These are phyloP conservation scores for Dioscorea dumetorum DNA, from an alignment of 106 monocot genomes.

Conservation along the genomic window DNA sequence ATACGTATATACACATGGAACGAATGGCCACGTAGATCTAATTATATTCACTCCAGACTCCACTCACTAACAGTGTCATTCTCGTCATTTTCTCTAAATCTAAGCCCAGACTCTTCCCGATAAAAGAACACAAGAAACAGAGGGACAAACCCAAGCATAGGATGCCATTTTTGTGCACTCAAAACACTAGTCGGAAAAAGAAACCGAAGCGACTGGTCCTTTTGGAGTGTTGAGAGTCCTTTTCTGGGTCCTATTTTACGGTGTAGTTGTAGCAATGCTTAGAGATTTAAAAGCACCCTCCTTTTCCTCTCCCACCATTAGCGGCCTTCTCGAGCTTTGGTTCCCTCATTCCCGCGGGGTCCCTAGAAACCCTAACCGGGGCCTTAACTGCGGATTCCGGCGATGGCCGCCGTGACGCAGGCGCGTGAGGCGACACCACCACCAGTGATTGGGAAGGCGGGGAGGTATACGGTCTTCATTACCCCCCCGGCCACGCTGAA, in stretches of 20 bases:
- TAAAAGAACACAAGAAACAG: not conserved
- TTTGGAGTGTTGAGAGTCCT: too few species aligned
- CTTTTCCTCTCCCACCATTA: conserved; percentile 2
- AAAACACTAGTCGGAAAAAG: too few species aligned
- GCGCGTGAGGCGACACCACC: conserved; percentile 38
- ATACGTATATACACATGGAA: too few species aligned
- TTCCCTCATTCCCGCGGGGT: not conserved
- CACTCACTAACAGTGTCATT: conserved; percentile 2
- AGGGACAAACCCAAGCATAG: not conserved
- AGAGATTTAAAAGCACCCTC: not conserved
- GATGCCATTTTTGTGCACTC: conserved; percentile 1
- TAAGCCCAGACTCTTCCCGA: not conserved
- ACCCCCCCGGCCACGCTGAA: conserved; percentile 57
- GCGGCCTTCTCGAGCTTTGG: not conserved
- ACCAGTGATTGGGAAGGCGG: conserved; percentile 73
- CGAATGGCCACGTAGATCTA: too few species aligned
- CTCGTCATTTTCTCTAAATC: not conserved
- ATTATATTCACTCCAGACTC: too few species aligned
- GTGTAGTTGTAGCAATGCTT: too few species aligned
- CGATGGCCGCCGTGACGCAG: conserved; percentile 25
- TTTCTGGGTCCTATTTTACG: too few species aligned
- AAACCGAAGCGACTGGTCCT: too few species aligned
- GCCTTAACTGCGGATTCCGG: not conserved
- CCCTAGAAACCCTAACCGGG: conserved; percentile 5
- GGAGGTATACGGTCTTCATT: conserved; percentile 79